Evolutionary conservation across 2,329 filamentous ascomycete species (phyloP), one percentile per base, ranked within the genome.

Genomic region (Elsinoe ampelina): DNA sequence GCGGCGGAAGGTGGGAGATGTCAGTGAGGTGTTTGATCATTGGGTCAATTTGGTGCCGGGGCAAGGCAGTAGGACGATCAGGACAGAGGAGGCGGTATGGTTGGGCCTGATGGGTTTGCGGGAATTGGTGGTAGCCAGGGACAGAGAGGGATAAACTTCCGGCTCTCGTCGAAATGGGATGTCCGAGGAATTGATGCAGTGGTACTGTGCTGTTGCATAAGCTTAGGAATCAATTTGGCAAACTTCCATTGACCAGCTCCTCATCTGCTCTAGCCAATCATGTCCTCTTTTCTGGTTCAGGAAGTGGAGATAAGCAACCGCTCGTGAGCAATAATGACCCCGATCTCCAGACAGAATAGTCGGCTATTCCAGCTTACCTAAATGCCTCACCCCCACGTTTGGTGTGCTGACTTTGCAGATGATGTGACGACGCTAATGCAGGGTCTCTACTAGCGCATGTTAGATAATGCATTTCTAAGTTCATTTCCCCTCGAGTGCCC

Each of bases 1-100:
- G 34, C 73, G 73, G 50, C 75, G 74, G 43, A 83, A 82, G 0
- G 80, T 92, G 12, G 75, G 77, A 5, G 82, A 83, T 34, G 75
- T 76, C 20, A 83, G 81, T 61, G 82, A 88, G 62, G 68, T 92
- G 52, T 95, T 95, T 67, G 89, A 95, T 70, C 78, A 84, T 63
- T 95, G 88, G 88, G 77, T 95, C 15, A 88, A 95, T 68, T 77
- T 93, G 43, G 76, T 90, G 61, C 87, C 88, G 2, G 82, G 83
- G 1, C 89, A 95, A 69, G 89, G 88, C 0, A 92, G 87, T 67
- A 77, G 89, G 64, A 89, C 84, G 1, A 92, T 95, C 60, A 75
- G 87, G 60, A 93, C 89, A 0, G 89, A 95, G 64, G 89, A 95
- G 72, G 88, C 89, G 1, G 72, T 95, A 15, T 87, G 86, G 73